phyloP scores from a whole-genome alignment of 148 eudicot genomes.

The Arbutus unedo region DNA sequence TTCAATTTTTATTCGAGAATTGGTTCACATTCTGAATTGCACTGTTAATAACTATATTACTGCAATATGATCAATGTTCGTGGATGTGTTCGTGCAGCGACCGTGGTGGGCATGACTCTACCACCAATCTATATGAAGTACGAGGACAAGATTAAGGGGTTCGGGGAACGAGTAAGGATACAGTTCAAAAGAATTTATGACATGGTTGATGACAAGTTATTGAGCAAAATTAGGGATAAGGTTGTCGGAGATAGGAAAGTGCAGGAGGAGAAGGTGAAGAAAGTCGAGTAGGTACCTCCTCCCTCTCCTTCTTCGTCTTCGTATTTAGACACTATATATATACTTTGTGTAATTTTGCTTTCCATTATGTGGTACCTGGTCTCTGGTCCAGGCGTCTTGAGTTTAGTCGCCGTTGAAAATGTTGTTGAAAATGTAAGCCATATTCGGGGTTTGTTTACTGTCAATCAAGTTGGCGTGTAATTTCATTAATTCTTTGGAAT shows the following conservation, averaged over 20 bases:
- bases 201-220: conserved; percentile 20
- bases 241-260: conserved; percentile 2
- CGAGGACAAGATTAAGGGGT: conserved; percentile 25
- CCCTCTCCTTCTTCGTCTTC: not conserved
- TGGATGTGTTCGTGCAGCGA: conserved; percentile 12
- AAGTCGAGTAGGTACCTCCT: not conserved
- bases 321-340: no score
- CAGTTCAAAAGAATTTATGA: conserved; percentile 18
- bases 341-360: no score
- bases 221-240: conserved; percentile 9
- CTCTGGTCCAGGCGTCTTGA: no score
- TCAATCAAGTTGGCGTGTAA: no score
- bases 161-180: conserved; percentile 16
- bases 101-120: conserved; percentile 10
- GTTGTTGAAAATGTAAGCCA: no score
- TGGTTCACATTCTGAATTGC: not conserved
- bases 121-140: conserved; percentile 24
- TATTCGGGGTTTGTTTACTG: no score
- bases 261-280: conserved; percentile 7
- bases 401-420: no score
- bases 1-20: no score
- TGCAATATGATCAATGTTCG: not conserved
- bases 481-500: no score
- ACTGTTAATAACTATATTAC: not conserved
- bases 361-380: no score